Percentiles rank a stretch among this genome's conserved stretches.
Conservation (phyloP, 441 rosid species). For the Erodium chrysanthum region DNA sequence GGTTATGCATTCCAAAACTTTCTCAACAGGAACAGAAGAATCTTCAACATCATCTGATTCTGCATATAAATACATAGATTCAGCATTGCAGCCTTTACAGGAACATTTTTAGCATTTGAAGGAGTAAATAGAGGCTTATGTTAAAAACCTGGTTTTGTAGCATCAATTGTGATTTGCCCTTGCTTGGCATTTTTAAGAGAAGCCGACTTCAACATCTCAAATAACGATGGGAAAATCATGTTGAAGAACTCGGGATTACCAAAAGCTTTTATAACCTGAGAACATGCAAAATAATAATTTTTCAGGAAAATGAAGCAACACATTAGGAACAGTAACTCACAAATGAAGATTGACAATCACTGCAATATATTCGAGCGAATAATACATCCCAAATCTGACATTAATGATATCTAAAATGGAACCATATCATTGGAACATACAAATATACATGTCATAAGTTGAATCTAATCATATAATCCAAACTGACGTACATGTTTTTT, state of each 20-base stretch:
- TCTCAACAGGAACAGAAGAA: conserved; percentile 47
- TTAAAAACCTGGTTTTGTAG: conserved; percentile 53
- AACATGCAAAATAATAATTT: too few relatives aligned
- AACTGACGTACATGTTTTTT: too few relatives aligned
- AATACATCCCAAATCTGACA: not conserved
- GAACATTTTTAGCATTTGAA: conserved; percentile 11
- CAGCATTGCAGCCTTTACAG: not conserved
- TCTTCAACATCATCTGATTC: conserved; percentile 45
- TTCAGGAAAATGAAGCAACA: not conserved
- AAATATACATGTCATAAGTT: not conserved
- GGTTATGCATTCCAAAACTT: conserved; percentile 52
- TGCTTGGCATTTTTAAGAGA: conserved; percentile 30
- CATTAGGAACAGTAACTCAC: not conserved
- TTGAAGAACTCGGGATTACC: conserved; percentile 60
- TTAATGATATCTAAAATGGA: too few relatives aligned
- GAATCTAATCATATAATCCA: not conserved
- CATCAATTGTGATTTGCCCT: conserved; percentile 34
- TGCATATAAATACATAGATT: conserved; percentile 22
- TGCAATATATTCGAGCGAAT: not conserved
- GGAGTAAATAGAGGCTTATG: conserved; percentile 10
- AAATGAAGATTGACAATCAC: not conserved
- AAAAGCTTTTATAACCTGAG: conserved; percentile 78
- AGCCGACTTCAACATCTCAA: conserved; percentile 55
- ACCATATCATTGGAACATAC: not conserved
- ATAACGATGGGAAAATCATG: conserved; percentile 54